These are phyloP conservation scores for Westerdykella ornata DNA, from an alignment of 2,329 filamentous ascomycete genomes.

Conservation along the genomic window DNA sequence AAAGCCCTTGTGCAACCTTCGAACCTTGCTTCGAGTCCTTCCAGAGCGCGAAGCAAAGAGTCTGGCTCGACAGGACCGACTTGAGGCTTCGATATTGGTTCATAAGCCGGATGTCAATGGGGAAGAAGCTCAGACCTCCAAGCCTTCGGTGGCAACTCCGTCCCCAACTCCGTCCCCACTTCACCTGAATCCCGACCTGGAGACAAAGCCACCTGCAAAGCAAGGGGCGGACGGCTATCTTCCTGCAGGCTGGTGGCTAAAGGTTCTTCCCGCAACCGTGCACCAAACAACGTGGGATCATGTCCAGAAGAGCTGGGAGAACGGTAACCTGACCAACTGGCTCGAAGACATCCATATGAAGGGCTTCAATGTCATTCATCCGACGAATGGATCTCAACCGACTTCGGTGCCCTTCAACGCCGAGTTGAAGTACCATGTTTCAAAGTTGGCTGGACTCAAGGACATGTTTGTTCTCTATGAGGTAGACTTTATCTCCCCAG, in stretches of 20 bases:
- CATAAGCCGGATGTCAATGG: not conserved
- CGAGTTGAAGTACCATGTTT: not conserved
- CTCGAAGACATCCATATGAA: not conserved
- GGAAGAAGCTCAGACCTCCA: not conserved
- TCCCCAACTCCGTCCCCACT: too few relatives aligned
- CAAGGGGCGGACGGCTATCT: not conserved
- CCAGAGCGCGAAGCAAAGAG: not conserved
- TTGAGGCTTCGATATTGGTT: not conserved
- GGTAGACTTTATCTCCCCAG: not conserved
- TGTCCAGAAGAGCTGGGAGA: not conserved
- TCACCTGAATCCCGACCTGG: not conserved
- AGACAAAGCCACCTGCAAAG: not conserved
- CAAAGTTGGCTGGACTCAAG: not conserved
- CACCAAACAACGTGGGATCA: not conserved
- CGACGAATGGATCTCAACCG: not conserved
- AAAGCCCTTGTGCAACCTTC: not conserved
- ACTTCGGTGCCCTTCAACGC: not conserved
- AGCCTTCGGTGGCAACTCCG: too few relatives aligned
- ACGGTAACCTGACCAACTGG: not conserved
- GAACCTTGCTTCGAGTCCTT: conserved; percentile 1
- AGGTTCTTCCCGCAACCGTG: not conserved
- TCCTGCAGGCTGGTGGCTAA: not conserved
- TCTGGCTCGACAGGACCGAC: conserved; percentile 1
- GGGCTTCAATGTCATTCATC: conserved; percentile 2
- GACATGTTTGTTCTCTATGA: not conserved